Evolutionary conservation across 2,329 filamentous ascomycete genomes (phyloP).

Genomic region (Dactylella cylindrospora): DNA sequence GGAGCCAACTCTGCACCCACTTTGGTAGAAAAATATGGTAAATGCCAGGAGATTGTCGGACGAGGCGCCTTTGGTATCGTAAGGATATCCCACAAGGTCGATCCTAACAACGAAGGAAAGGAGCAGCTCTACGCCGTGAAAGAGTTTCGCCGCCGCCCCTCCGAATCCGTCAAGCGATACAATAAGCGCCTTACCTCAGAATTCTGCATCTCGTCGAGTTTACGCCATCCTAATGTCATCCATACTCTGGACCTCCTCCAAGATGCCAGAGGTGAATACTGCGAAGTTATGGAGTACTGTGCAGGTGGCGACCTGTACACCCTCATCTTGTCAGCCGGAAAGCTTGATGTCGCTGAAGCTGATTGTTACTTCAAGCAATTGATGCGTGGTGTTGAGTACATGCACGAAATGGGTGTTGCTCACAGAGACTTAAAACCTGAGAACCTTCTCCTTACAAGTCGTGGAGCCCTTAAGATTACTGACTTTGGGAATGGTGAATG

Average conservation of each 20-base stretch:
- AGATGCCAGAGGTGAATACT: constrained; percentile 95
- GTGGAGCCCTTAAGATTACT: constrained; percentile 92
- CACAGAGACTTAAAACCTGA: constrained; percentile 97
- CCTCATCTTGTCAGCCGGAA: constrained; percentile 83
- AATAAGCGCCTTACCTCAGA: constrained; percentile 96
- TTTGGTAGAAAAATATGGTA: constrained; percentile 94
- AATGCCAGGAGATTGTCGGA: constrained; percentile 95
- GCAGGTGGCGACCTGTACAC: constrained; percentile 95
- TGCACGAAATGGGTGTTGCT: constrained; percentile 98
- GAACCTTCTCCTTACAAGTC: constrained; percentile 88
- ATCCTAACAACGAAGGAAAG: constrained; percentile 71
- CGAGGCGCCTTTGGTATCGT: constrained; percentile 97
- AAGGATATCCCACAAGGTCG: constrained; percentile 92
- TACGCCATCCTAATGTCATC: constrained; percentile 96
- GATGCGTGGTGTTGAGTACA: constrained; percentile 98
- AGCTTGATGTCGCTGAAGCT: constrained; percentile 86
- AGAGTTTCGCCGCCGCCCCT: constrained; percentile 90
- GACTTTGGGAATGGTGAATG: constrained; percentile 99
- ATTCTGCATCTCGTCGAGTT: constrained; percentile 96
- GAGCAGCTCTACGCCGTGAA: constrained; percentile 97
- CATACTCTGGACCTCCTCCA: constrained; percentile 94
- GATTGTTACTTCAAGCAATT: constrained; percentile 99
- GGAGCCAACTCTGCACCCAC: constrained; percentile 73
- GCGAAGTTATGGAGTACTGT: constrained; percentile 99
- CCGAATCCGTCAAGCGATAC: constrained; percentile 95